Conservation (phyloP, 371 early-diverging fungal species). For the Haplosporangium sp. region DNA sequence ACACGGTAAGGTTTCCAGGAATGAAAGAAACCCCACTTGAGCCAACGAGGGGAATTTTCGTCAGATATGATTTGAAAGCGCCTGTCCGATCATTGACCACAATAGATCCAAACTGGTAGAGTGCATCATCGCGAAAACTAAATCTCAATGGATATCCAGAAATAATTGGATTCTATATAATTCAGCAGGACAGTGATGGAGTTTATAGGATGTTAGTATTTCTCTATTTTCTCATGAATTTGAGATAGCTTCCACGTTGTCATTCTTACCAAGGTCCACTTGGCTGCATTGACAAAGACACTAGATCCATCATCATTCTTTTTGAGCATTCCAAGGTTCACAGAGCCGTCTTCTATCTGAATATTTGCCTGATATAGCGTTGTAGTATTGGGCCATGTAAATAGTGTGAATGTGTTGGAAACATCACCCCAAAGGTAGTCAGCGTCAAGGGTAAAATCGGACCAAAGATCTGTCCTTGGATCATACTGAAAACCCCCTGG, state of each 20-base stretch:
- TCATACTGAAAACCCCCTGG: constrained; percentile 3
- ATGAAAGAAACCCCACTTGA: not conserved
- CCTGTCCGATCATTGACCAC: not conserved
- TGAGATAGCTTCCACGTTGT: not conserved
- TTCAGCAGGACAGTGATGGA: not conserved
- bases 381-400: not conserved
- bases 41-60: constrained; percentile 4
- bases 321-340: not conserved
- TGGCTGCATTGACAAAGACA: not conserved
- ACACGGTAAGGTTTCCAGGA: not conserved
- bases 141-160: not conserved
- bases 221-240: too few relatives aligned
- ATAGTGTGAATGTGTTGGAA: not conserved
- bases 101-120: constrained; percentile 4
- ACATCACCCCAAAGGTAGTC: constrained; percentile 5
- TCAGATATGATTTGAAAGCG: not conserved
- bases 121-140: not conserved
- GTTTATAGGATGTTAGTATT: too few relatives aligned
- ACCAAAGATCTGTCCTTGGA: not conserved
- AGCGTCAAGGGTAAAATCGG: not conserved
- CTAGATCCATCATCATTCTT: not conserved
- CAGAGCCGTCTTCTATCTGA: not conserved
- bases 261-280: constrained; percentile 6
- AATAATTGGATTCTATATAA: not conserved
- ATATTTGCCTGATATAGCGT: not conserved